phyloP scores from a whole-genome alignment of 2,329 filamentous ascomycete species.

The Lasiodiplodia sp. region DNA sequence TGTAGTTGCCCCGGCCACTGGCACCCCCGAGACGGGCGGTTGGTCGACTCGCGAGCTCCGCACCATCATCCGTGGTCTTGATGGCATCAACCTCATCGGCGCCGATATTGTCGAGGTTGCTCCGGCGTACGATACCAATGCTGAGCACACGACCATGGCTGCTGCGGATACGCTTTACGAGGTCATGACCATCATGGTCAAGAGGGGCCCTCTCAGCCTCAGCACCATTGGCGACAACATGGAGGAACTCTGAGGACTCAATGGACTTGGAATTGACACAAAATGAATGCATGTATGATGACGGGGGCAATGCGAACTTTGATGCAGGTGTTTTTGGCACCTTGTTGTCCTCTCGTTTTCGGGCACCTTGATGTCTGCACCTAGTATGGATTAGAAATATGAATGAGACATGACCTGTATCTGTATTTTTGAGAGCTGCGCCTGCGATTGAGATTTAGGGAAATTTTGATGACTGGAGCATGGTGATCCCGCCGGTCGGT shows the following conservation, averaged over 20 bases:
- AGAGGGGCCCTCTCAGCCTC: slow-evolving; percentile 72
- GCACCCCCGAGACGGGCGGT: slow-evolving; percentile 78
- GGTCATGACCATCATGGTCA: slow-evolving; percentile 83
- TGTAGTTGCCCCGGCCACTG: slow-evolving; percentile 73
- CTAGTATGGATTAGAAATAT: too few species aligned
- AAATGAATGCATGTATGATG: background rate
- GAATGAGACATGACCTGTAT: too few species aligned
- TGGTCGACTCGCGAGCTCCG: slow-evolving; percentile 77
- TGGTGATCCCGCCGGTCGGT: too few species aligned
- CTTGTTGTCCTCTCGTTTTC: background rate
- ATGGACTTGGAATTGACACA: background rate
- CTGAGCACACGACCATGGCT: slow-evolving; percentile 76
- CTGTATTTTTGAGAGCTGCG: too few species aligned
- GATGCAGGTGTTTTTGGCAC: background rate
- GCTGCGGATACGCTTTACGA: slow-evolving; percentile 77
- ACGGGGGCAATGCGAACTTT: background rate
- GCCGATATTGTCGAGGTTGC: slow-evolving; percentile 79
- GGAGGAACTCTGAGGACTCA: slow-evolving; percentile 18
- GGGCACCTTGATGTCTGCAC: background rate
- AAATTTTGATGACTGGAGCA: too few species aligned
- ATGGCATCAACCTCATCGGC: slow-evolving; percentile 72
- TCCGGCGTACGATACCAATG: slow-evolving; percentile 76
- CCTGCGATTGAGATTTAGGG: too few species aligned
- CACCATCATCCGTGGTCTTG: slow-evolving; percentile 73
- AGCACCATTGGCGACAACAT: slow-evolving; percentile 42